phyloP scores from a whole-genome alignment of 352 stramenopile genomes.

The Pythium dissimile region DNA sequence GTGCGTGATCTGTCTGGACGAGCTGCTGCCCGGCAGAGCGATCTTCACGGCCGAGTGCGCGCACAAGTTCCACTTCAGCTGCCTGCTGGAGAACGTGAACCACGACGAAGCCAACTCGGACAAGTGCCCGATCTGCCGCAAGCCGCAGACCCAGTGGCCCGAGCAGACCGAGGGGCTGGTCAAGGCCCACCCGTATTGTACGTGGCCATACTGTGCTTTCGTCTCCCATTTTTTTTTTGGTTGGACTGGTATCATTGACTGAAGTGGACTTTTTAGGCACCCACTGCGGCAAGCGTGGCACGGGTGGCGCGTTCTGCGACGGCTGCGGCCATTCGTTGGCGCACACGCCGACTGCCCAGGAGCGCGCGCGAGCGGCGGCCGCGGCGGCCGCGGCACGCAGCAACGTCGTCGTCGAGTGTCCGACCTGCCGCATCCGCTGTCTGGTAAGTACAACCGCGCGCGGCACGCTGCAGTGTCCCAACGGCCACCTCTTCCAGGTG shows the following conservation, averaged over 20 bases:
- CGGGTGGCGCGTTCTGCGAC: conserved; percentile 36
- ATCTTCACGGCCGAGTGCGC: conserved; percentile 84
- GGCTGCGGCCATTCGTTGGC: conserved; percentile 38
- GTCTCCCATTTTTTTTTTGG: background rate
- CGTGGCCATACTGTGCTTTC: conserved; percentile 3
- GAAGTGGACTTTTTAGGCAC: conserved; percentile 14
- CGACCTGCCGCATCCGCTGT: conserved; percentile 38
- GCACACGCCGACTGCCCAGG: conserved; percentile 38
- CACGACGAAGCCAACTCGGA: conserved; percentile 86
- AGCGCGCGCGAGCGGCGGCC: conserved; percentile 27
- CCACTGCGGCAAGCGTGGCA: conserved; percentile 38
- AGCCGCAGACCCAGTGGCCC: conserved; percentile 79
- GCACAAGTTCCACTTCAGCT: conserved; percentile 86
- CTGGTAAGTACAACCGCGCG: conserved; percentile 37
- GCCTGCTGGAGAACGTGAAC: conserved; percentile 86
- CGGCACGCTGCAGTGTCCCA: conserved; percentile 42
- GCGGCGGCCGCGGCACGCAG: conserved; percentile 23
- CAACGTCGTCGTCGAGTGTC: conserved; percentile 47
- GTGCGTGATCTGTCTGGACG: conserved; percentile 85
- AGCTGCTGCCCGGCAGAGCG: conserved; percentile 54
- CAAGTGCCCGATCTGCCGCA: conserved; percentile 87
- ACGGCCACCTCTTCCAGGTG: conserved; percentile 42
- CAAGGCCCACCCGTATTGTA: conserved; percentile 83
- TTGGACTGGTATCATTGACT: background rate
- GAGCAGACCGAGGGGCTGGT: conserved; percentile 82